Conservation (phyloP, 805 yeast species). For the Candida insectalens region DNA sequence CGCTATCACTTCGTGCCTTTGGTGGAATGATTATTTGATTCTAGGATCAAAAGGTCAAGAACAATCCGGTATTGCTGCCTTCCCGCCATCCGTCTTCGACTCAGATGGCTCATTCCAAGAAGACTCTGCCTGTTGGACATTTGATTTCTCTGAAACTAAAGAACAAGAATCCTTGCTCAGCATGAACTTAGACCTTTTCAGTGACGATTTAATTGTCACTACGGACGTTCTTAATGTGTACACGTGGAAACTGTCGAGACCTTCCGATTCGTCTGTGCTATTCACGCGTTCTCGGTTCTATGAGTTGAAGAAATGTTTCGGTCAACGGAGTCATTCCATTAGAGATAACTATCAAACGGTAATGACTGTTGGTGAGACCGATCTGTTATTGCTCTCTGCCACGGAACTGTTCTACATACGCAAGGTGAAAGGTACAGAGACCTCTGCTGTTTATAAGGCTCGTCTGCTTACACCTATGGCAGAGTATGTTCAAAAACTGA, state of each 20-base stretch:
- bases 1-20: constrained; percentile 26
- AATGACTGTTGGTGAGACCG: constrained; percentile 19
- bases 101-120: constrained; percentile 15
- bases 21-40: constrained; percentile 26
- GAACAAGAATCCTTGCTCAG: constrained; percentile 18
- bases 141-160: constrained; percentile 21
- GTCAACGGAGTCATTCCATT: constrained; percentile 6
- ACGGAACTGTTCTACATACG: constrained; percentile 21
- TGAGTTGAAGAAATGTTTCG: constrained; percentile 20
- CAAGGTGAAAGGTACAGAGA: constrained; percentile 8
- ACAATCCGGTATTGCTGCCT: constrained; percentile 22
- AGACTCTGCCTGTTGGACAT: constrained; percentile 25
- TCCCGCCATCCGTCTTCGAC: constrained; percentile 18
- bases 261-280: constrained; percentile 4
- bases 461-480: constrained; percentile 15
- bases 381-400: constrained; percentile 20
- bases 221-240: constrained; percentile 25
- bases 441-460: constrained; percentile 14
- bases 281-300: constrained; percentile 17
- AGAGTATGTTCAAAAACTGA: constrained; percentile 23
- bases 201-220: constrained; percentile 21
- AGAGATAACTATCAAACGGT: constrained; percentile 17
- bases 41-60: constrained; percentile 18
- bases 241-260: constrained; percentile 21
- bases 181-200: constrained; percentile 19